phyloP scores from a whole-genome alignment of 2,329 filamentous ascomycete genomes.

The Botrytis aclada region DNA sequence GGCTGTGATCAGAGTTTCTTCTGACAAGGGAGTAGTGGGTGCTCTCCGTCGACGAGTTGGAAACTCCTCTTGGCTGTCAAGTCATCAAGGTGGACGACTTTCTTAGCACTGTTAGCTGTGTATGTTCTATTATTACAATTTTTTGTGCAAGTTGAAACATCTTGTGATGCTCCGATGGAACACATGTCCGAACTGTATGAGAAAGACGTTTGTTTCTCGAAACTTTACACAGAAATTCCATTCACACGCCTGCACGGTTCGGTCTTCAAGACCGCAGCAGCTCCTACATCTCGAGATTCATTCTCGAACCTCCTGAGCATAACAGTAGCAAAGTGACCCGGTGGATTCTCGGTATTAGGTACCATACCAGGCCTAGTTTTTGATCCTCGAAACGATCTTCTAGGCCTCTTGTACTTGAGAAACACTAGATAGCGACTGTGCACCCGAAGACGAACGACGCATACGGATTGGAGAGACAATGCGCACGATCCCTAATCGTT shows the following conservation, averaged over 20 bases:
- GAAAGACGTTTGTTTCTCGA: neutral
- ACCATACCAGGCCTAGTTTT: neutral
- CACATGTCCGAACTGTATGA: neutral
- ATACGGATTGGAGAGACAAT: neutral
- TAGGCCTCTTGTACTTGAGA: neutral
- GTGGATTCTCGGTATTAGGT: neutral
- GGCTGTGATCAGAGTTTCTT: neutral
- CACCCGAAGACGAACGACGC: neutral
- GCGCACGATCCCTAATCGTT: neutral
- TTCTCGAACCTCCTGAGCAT: neutral
- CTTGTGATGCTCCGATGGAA: neutral
- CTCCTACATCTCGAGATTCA: neutral
- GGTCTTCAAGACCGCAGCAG: neutral
- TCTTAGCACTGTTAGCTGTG: neutral
- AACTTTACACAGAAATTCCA: neutral
- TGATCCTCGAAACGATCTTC: neutral
- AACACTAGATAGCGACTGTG: conserved; percentile 2
- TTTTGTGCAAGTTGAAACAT: conserved; percentile 1
- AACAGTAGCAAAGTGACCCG: neutral
- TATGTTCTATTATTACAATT: neutral
- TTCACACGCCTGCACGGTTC: neutral
- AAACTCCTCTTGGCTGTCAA: neutral
- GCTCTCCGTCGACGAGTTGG: neutral
- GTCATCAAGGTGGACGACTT: neutral
- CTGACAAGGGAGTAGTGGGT: neutral